Conservation (phyloP, 352 stramenopile genomes). For the Globisporangium paroecandrum region DNA sequence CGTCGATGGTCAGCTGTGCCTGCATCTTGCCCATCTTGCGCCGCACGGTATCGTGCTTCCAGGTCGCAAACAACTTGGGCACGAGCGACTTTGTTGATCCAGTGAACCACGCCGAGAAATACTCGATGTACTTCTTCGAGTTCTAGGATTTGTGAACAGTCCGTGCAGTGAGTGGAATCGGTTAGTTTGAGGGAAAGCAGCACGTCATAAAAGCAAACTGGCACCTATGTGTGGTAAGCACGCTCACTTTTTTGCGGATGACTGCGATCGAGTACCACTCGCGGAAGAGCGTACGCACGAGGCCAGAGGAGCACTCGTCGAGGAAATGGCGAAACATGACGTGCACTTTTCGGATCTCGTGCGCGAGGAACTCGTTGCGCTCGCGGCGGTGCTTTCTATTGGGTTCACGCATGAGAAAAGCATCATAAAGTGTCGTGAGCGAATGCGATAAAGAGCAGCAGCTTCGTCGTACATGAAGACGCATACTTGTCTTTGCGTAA, state of each 20-base stretch:
- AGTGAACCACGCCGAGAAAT: slow-evolving; percentile 71
- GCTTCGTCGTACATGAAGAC: too few species aligned
- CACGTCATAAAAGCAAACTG: background rate
- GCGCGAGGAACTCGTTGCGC: slow-evolving; percentile 51
- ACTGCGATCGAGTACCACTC: slow-evolving; percentile 64
- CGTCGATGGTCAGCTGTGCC: slow-evolving; percentile 33
- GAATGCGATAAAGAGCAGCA: too few species aligned
- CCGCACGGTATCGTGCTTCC: slow-evolving; percentile 37
- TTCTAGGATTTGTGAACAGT: slow-evolving; percentile 29
- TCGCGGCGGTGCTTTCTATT: slow-evolving; percentile 39
- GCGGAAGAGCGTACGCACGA: slow-evolving; percentile 54
- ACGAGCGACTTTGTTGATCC: slow-evolving; percentile 49
- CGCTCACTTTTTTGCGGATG: slow-evolving; percentile 54
- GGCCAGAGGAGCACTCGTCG: slow-evolving; percentile 36
- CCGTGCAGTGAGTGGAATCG: background rate
- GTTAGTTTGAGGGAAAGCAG: background rate
- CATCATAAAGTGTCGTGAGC: background rate
- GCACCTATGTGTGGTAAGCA: background rate
- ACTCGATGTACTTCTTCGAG: slow-evolving; percentile 65
- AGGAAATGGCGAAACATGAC: slow-evolving; percentile 51
- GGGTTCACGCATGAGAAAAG: background rate
- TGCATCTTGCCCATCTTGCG: slow-evolving; percentile 32
- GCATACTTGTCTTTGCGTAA: slow-evolving; percentile 50
- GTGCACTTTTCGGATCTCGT: slow-evolving; percentile 58
- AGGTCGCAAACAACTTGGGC: slow-evolving; percentile 48